These are phyloP conservation scores for Thraustochytrium aureum DNA, from an alignment of 352 stramenopile species.

Conservation along the genomic window DNA sequence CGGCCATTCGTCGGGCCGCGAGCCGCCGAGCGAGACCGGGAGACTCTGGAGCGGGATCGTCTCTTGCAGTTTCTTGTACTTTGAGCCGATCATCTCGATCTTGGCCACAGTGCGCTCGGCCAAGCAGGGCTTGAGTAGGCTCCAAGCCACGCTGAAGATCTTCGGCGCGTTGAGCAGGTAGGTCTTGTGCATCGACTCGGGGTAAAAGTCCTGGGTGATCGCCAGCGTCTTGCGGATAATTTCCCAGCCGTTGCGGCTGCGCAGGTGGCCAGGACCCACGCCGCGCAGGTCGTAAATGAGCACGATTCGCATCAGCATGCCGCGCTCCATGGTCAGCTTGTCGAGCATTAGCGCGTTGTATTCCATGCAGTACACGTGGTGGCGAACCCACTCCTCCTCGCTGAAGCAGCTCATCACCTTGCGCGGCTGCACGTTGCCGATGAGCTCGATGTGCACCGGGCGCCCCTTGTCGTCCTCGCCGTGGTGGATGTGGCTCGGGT, in stretches of 20 bases:
- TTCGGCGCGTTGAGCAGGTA: slow-evolving; percentile 52
- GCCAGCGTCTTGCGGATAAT: slow-evolving; percentile 27
- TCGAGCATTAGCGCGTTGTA: slow-evolving; percentile 19
- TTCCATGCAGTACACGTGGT: slow-evolving; percentile 50
- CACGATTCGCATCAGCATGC: slow-evolving; percentile 2
- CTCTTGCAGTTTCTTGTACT: slow-evolving; percentile 6
- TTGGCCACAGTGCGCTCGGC: slow-evolving; percentile 53
- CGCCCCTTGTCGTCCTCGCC: slow-evolving; percentile 15
- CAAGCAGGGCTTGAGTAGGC: slow-evolving; percentile 45
- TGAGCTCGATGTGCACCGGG: slow-evolving; percentile 31
- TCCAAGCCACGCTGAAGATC: slow-evolving; percentile 51
- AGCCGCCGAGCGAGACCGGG: slow-evolving; percentile 10
- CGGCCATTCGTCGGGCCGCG: slow-evolving; percentile 35
- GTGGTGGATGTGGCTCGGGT: slow-evolving; percentile 5
- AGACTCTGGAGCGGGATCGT: slow-evolving; percentile 10
- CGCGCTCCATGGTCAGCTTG: not conserved
- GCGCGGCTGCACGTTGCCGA: slow-evolving; percentile 18
- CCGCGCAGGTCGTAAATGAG: slow-evolving; percentile 43
- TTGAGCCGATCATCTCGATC: slow-evolving; percentile 36
- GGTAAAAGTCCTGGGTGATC: slow-evolving; percentile 53
- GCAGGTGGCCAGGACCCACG: not conserved
- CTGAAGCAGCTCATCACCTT: slow-evolving; percentile 27
- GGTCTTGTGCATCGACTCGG: slow-evolving; percentile 50
- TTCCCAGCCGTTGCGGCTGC: not conserved
- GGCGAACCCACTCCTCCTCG: slow-evolving; percentile 29